Conservation (phyloP, 306 rosid genomes). For the Ormosia emarginata region DNA sequence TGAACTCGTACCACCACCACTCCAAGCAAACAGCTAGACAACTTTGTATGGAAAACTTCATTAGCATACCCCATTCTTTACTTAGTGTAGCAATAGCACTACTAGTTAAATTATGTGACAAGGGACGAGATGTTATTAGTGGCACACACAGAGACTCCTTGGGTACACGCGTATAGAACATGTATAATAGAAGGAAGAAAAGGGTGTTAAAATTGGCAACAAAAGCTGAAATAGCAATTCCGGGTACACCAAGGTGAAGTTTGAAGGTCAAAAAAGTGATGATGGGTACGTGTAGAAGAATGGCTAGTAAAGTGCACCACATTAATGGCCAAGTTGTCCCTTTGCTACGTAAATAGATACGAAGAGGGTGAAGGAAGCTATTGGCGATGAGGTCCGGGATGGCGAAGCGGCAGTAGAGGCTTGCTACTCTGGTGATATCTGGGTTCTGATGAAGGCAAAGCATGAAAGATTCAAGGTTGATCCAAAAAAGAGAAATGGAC, state of each 20-base stretch:
- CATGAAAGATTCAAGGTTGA: conserved; percentile 62
- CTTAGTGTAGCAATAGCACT: background rate
- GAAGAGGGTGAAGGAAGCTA: conserved; percentile 65
- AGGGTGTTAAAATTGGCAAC: conserved; percentile 59
- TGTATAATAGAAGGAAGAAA: conserved; percentile 47
- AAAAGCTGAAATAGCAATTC: conserved; percentile 60
- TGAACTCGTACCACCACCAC: conserved; percentile 83
- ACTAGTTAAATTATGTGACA: background rate
- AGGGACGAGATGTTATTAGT: background rate
- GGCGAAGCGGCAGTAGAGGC: conserved; percentile 60
- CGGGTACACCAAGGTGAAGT: conserved; percentile 62
- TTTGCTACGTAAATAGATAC: conserved; percentile 60
- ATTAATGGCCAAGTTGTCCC: conserved; percentile 67
- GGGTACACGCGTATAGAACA: conserved; percentile 13
- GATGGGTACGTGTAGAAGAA: conserved; percentile 55
- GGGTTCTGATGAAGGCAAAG: conserved; percentile 52
- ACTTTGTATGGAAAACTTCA: conserved; percentile 49
- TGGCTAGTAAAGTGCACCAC: conserved; percentile 57
- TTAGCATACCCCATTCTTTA: conserved; percentile 50
- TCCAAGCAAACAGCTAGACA: conserved; percentile 77
- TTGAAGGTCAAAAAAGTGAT: conserved; percentile 50
- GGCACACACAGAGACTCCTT: conserved; percentile 11
- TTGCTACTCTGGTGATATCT: conserved; percentile 53
- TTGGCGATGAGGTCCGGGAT: conserved; percentile 69
- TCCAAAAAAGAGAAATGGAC: conserved; percentile 63